These are phyloP conservation scores for Blastobotrys peoriensis DNA, from an alignment of 805 yeast genomes.

Conservation along the genomic window DNA sequence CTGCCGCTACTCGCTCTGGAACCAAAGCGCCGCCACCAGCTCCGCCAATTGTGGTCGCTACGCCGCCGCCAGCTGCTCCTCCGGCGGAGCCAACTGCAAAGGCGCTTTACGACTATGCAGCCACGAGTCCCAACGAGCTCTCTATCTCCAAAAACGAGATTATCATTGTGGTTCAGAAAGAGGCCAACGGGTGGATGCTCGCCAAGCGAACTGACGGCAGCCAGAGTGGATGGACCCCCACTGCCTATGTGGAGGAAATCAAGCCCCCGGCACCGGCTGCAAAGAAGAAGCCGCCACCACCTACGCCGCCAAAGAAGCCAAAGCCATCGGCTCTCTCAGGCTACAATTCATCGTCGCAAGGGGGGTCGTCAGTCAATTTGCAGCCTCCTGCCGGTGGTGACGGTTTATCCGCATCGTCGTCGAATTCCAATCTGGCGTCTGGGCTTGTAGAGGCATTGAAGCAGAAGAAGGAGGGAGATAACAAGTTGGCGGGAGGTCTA, in stretches of 20 bases:
- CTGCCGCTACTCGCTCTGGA: slow-evolving; percentile 12
- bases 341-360: slow-evolving; percentile 1
- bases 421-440: slow-evolving; percentile 33
- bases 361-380: slow-evolving; percentile 7
- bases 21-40: slow-evolving; percentile 25
- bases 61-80: slow-evolving; percentile 63
- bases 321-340: slow-evolving; percentile 13
- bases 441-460: slow-evolving; percentile 66
- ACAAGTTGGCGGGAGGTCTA: slow-evolving; percentile 68
- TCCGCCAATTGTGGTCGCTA: slow-evolving; percentile 37
- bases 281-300: slow-evolving; percentile 26
- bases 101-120: slow-evolving; percentile 61
- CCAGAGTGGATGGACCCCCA: slow-evolving; percentile 95
- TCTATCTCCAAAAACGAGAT: slow-evolving; percentile 65
- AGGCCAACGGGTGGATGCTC: slow-evolving; percentile 90
- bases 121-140: slow-evolving; percentile 72
- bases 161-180: slow-evolving; percentile 63
- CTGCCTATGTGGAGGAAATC: slow-evolving; percentile 63
- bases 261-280: slow-evolving; percentile 16
- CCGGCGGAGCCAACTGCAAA: slow-evolving; percentile 65
- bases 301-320: slow-evolving; percentile 20
- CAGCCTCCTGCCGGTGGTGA: slow-evolving; percentile 17
- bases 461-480: slow-evolving; percentile 57
- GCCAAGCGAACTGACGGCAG: slow-evolving; percentile 72
- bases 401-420: slow-evolving; percentile 23